A percentile compares a stretch with the other conserved stretches of the same genome.
phyloP scores from a whole-genome alignment of 2,329 filamentous ascomycete genomes.

The Cladosporium phlei region DNA sequence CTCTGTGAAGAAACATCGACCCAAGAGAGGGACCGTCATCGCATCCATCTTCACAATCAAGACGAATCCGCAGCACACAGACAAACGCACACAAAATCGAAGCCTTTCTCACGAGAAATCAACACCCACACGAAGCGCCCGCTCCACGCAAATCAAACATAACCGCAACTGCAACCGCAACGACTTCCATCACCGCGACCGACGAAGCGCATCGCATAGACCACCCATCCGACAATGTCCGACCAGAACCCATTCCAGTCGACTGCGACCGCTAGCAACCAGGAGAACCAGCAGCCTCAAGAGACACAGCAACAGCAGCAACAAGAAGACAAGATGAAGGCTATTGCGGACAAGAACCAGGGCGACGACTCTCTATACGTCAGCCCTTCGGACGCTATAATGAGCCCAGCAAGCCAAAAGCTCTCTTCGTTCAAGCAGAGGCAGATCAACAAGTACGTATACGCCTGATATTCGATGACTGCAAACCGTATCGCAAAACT shows the following conservation, averaged over 20 bases:
- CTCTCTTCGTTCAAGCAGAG: constrained; percentile 75
- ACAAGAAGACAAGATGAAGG: constrained; percentile 7
- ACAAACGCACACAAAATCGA: too few relatives aligned
- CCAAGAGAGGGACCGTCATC: too few relatives aligned
- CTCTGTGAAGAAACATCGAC: too few relatives aligned
- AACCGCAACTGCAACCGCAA: too few relatives aligned
- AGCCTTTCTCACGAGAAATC: too few relatives aligned
- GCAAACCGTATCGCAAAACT: too few relatives aligned
- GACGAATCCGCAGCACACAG: too few relatives aligned
- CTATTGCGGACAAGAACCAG: constrained; percentile 12
- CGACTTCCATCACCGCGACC: too few relatives aligned
- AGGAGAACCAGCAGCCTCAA: constrained; percentile 22
- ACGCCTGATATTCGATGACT: constrained; percentile 14
- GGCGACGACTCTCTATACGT: constrained; percentile 49
- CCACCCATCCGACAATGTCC: constrained; percentile 22
- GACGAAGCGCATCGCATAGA: too few relatives aligned
- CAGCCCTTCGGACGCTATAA: constrained; percentile 82
- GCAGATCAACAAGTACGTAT: constrained; percentile 66
- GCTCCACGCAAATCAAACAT: too few relatives aligned
- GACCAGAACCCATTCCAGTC: constrained; percentile 9
- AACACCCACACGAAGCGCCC: too few relatives aligned
- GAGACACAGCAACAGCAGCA: constrained; percentile 13
- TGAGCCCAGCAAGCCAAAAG: constrained; percentile 81
- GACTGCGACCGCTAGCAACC: constrained; percentile 10
- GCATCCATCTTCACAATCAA: too few relatives aligned